Percentiles rank a stretch among this genome's conserved stretches.
These are phyloP conservation scores for Handroanthus guayacan DNA, from an alignment of 257 asterid species.

Conservation along the genomic window DNA sequence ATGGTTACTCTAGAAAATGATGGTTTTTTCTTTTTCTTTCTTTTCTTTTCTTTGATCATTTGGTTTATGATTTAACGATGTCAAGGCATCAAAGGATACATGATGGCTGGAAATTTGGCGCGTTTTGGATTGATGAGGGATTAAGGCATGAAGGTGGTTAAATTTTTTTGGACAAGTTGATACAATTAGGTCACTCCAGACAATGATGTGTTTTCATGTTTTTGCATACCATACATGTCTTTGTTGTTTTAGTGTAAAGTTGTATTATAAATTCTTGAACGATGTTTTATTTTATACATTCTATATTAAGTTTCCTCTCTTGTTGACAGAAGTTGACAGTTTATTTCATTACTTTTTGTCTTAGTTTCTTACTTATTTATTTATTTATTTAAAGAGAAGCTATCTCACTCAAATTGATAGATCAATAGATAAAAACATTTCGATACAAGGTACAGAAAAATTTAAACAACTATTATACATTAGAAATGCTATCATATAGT, in stretches of 20 bases:
- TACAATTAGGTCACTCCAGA: slow-evolving; percentile 9
- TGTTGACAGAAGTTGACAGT: not conserved
- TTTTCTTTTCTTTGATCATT: not conserved
- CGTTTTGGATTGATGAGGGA: slow-evolving; percentile 26
- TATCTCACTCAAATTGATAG: no score
- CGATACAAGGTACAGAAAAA: no score
- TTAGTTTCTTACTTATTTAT: no score
- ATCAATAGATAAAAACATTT: no score
- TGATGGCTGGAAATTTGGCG: not conserved
- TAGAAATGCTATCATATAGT: no score
- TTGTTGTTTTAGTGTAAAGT: slow-evolving; percentile 36
- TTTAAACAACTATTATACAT: no score
- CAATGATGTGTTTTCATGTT: slow-evolving; percentile 10
- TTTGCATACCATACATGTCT: slow-evolving; percentile 16
- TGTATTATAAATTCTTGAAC: slow-evolving; percentile 30
- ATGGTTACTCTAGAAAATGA: slow-evolving; percentile 10
- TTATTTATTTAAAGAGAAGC: no score
- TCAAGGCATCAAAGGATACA: slow-evolving; percentile 8
- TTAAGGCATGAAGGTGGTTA: no score
- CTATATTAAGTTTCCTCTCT: not conserved
- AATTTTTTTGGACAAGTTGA: not conserved
- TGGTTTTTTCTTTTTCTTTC: not conserved
- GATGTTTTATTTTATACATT: not conserved
- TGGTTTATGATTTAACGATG: slow-evolving; percentile 7
- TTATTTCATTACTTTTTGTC: not conserved